Percentiles rank a stretch among this genome's conserved stretches.
Conservation (phyloP, 2,329 filamentous ascomycete genomes). For the Colletotrichum coccodes region DNA sequence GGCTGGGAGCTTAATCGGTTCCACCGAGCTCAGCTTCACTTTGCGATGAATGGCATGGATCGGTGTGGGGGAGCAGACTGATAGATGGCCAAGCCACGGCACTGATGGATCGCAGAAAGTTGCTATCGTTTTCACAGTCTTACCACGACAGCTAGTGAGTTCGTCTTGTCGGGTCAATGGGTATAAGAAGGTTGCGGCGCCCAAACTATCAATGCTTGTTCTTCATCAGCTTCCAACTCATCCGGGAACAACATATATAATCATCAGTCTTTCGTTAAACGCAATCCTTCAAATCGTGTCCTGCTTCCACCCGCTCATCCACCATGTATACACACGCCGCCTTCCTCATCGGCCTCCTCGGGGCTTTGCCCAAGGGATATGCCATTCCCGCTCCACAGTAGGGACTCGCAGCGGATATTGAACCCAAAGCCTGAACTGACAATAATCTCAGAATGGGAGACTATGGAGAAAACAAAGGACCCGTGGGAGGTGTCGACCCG, state of each 20-base stretch:
- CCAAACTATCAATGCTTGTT: not conserved
- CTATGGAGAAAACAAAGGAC: conserved; percentile 53
- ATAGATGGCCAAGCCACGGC: not conserved
- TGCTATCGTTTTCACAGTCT: no score
- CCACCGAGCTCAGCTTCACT: not conserved
- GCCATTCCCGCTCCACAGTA: conserved; percentile 22
- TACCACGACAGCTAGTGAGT: not conserved
- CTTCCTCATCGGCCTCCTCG: conserved; percentile 10
- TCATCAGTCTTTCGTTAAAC: not conserved
- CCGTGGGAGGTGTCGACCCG: conserved; percentile 51
- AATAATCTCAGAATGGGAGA: conserved; percentile 43
- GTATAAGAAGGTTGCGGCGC: conserved; percentile 3
- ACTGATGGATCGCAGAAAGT: not conserved
- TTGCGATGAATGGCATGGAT: not conserved
- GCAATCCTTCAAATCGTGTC: not conserved
- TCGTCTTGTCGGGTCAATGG: not conserved
- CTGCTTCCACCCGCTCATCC: not conserved
- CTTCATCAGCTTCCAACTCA: not conserved
- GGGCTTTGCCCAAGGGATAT: conserved; percentile 8
- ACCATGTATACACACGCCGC: conserved; percentile 9
- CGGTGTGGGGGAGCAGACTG: not conserved
- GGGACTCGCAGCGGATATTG: not conserved
- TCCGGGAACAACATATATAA: not conserved
- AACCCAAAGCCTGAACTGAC: no score
- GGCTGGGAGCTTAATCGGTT: not conserved